A percentile compares a stretch with the other conserved stretches of the same genome.
These are phyloP conservation scores for Pachyrhizus erosus DNA, from an alignment of 306 rosid genomes.

Conservation along the genomic window DNA sequence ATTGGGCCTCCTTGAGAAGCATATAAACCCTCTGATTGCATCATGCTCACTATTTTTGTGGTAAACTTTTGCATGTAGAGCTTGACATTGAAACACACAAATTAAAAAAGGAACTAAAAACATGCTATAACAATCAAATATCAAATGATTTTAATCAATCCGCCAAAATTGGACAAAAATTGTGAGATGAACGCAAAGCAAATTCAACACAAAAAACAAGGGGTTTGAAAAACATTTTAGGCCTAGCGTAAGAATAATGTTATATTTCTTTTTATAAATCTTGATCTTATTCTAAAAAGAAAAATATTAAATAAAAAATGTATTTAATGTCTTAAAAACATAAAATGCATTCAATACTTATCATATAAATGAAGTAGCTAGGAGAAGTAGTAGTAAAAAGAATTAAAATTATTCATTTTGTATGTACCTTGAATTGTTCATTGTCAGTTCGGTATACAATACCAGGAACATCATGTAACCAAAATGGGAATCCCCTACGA, in stretches of 20 bases:
- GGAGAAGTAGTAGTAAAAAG: no score
- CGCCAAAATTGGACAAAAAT: no score
- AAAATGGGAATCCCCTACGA: slow-evolving; percentile 79
- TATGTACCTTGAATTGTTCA: slow-evolving; percentile 68
- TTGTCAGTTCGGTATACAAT: slow-evolving; percentile 71
- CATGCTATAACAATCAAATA: no score
- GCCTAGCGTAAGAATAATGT: background rate
- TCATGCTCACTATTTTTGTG: slow-evolving; percentile 66
- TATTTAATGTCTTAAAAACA: no score
- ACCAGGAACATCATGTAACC: slow-evolving; percentile 74
- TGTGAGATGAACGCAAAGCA: background rate
- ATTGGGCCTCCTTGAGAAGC: slow-evolving; percentile 85
- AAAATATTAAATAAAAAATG: no score
- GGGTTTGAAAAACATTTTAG: background rate
- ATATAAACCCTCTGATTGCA: slow-evolving; percentile 63
- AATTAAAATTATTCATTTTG: no score
- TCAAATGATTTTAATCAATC: no score
- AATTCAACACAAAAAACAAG: background rate
- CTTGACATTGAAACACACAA: slow-evolving; percentile 34
- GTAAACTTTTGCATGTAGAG: slow-evolving; percentile 73
- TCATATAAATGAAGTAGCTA: no score
- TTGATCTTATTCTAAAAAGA: no score
- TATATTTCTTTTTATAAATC: no score
- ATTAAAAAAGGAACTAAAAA: background rate
- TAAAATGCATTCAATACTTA: no score